Conservation (phyloP, 2,329 filamentous ascomycete genomes). For the Stenocarpella maydis region DNA sequence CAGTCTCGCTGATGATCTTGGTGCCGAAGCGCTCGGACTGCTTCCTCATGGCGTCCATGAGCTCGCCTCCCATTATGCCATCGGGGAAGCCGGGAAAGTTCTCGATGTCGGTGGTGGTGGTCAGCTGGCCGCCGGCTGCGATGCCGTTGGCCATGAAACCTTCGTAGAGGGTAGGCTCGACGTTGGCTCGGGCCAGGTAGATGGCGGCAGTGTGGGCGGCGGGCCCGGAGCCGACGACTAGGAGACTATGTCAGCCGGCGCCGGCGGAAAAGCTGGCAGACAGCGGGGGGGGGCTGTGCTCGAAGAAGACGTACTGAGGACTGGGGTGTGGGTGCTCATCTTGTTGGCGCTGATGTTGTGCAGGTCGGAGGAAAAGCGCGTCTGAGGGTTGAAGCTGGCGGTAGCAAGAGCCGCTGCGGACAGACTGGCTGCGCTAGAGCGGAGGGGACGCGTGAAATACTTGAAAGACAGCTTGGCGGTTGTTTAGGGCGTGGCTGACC, state of each 20-base stretch:
- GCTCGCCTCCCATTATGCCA: constrained; percentile 82
- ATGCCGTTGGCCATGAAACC: constrained; percentile 98
- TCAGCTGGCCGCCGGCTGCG: constrained; percentile 94
- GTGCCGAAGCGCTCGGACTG: constrained; percentile 95
- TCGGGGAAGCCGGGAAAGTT: constrained; percentile 97
- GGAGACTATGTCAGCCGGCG: constrained; percentile 23
- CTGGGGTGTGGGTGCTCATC: constrained; percentile 81
- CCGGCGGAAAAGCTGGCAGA: constrained; percentile 5
- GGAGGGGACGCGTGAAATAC: constrained; percentile 77
- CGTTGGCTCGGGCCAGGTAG: constrained; percentile 92
- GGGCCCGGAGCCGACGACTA: constrained; percentile 90
- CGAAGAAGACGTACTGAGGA: constrained; percentile 75
- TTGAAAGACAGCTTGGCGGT: constrained; percentile 94
- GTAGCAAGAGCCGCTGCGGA: constrained; percentile 76
- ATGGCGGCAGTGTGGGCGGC: constrained; percentile 97
- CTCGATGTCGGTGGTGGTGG: constrained; percentile 97
- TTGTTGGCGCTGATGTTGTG: constrained; percentile 58
- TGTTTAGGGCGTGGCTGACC: not conserved
- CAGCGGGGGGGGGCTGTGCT: constrained; percentile 14
- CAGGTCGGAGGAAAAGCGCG: constrained; percentile 44
- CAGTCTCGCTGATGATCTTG: constrained; percentile 90
- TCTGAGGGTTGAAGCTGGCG: constrained; percentile 63
- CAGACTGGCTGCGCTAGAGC: constrained; percentile 76
- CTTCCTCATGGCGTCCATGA: constrained; percentile 96
- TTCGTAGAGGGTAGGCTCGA: constrained; percentile 96